Percentiles rank a stretch among this genome's conserved stretches.
Evolutionary conservation across 2,329 filamentous ascomycete genomes (phyloP).

Genomic region (Pseudogymnoascus sp.): DNA sequence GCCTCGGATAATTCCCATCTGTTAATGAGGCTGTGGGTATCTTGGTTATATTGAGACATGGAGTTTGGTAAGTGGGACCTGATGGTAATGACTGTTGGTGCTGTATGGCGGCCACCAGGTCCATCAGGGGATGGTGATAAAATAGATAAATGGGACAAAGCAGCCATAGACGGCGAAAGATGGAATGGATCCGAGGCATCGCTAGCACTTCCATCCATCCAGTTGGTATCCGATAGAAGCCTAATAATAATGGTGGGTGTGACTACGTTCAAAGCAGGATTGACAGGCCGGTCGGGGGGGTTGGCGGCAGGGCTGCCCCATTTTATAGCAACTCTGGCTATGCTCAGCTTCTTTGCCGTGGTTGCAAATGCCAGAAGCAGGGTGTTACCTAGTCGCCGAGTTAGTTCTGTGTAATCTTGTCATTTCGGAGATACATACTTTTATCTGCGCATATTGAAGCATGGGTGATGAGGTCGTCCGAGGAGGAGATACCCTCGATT

Average conservation of each 20-base stretch:
- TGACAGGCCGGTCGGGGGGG: conserved; percentile 42
- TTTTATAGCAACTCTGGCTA: conserved; percentile 66
- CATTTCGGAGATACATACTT: conserved; percentile 40
- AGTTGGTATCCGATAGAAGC: conserved; percentile 51
- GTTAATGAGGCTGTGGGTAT: conserved; percentile 67
- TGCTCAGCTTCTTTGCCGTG: conserved; percentile 61
- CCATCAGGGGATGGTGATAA: conserved; percentile 59
- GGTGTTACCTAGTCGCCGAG: conserved; percentile 26
- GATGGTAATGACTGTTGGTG: conserved; percentile 63
- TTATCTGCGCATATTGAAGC: conserved; percentile 69
- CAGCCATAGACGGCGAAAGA: conserved; percentile 45
- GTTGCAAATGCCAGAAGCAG: conserved; percentile 63
- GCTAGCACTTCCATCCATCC: conserved; percentile 30
- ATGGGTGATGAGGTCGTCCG: conserved; percentile 73
- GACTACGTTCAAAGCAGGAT: conserved; percentile 39
- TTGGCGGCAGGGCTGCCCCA: conserved; percentile 59
- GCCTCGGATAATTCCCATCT: conserved; percentile 72
- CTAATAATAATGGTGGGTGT: conserved; percentile 48
- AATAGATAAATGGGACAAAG: conserved; percentile 69
- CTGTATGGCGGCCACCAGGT: conserved; percentile 24
- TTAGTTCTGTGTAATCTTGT: conserved; percentile 10
- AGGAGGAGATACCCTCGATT: conserved; percentile 63
- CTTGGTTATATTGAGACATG: conserved; percentile 52
- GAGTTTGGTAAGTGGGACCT: conserved; percentile 55
- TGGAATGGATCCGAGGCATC: conserved; percentile 34